A percentile compares a stretch with the other conserved stretches of the same genome.
phyloP scores from a whole-genome alignment of 2,329 filamentous ascomycete species.

The Ophiostoma fasciatum region DNA sequence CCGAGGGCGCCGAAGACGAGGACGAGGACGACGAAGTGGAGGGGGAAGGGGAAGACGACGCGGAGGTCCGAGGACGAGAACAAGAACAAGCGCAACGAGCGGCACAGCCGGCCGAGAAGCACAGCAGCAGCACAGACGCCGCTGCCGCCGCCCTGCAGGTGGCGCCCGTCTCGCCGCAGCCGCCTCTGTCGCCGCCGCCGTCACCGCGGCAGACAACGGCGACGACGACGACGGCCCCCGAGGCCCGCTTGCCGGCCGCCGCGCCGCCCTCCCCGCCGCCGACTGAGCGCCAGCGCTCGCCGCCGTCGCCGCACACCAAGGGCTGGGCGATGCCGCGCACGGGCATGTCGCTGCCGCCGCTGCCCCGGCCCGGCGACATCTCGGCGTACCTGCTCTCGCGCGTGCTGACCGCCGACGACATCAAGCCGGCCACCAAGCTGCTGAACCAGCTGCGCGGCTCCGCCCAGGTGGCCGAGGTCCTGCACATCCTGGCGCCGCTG shows the following conservation, averaged over 20 bases:
- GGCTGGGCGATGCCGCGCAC: slow-evolving; percentile 94
- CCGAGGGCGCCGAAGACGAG: slow-evolving; percentile 37
- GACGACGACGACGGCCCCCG: background rate
- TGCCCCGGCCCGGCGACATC: slow-evolving; percentile 71
- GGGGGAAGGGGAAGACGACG: slow-evolving; percentile 40
- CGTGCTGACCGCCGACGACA: slow-evolving; percentile 88
- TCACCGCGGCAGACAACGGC: slow-evolving; percentile 7
- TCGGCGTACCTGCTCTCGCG: slow-evolving; percentile 77
- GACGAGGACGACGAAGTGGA: slow-evolving; percentile 34
- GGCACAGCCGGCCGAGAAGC: background rate
- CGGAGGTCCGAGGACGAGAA: slow-evolving; percentile 19
- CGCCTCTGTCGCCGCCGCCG: slow-evolving; percentile 9
- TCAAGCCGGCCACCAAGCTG: slow-evolving; percentile 78
- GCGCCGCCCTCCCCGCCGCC: slow-evolving; percentile 10
- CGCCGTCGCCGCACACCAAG: slow-evolving; percentile 26
- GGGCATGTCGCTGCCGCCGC: slow-evolving; percentile 65
- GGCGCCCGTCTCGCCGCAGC: slow-evolving; percentile 4
- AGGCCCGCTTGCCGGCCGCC: background rate
- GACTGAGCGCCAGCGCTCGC: slow-evolving; percentile 6
- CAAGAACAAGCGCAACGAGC: slow-evolving; percentile 21
- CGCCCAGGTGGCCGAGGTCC: slow-evolving; percentile 66
- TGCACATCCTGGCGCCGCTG: slow-evolving; percentile 82
- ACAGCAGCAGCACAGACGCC: background rate
- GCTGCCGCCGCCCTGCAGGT: background rate
- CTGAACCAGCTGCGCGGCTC: slow-evolving; percentile 67